Conservation (phyloP, 345 rosid species). For the Pistacia integerrima region DNA sequence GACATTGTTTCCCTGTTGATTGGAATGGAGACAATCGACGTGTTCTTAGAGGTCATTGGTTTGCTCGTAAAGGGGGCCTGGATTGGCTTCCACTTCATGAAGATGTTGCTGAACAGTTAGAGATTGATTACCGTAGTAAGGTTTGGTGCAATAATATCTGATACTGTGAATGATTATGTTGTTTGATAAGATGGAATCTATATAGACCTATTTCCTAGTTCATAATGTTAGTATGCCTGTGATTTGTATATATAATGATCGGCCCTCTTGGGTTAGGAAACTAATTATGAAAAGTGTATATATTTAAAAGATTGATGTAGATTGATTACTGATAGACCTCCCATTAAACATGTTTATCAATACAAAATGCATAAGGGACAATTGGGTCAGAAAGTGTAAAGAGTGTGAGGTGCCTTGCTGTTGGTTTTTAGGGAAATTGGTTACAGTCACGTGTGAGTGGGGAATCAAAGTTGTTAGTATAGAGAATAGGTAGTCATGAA, state of each 20-base stretch:
- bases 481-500: too few species aligned
- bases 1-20: constrained; percentile 91
- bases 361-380: too few species aligned
- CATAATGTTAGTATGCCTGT: not conserved
- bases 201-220: constrained; percentile 1
- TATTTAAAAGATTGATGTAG: too few species aligned
- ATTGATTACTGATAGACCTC: not conserved
- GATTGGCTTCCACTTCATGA: constrained; percentile 97
- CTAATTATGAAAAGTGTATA: too few species aligned
- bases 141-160: constrained; percentile 34
- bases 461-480: too few species aligned
- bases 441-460: too few species aligned
- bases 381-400: too few species aligned
- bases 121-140: constrained; percentile 77
- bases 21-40: constrained; percentile 98
- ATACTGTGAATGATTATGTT: not conserved
- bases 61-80: constrained; percentile 88
- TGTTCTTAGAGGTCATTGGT: constrained; percentile 98
- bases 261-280: not conserved
- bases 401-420: too few species aligned
- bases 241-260: not conserved
- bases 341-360: too few species aligned
- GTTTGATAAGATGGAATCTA: not conserved
- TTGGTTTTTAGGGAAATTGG: too few species aligned
- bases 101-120: constrained; percentile 88